phyloP scores from a whole-genome alignment of 148 eudicot species.

The Nyssa sinensis region DNA sequence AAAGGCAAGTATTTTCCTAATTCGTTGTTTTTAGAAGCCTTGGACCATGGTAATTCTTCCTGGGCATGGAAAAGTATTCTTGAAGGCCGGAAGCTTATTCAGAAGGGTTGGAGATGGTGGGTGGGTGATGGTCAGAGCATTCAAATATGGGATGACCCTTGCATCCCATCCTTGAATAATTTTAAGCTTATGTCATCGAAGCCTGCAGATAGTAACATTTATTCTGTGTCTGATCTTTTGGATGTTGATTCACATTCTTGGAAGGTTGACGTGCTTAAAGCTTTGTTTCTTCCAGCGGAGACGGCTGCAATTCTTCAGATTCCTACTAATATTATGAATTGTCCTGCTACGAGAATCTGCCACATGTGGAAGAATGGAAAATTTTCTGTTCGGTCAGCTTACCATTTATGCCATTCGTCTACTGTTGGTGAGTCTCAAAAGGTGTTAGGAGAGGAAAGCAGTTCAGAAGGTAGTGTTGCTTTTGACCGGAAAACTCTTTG shows the following conservation, averaged over 20 bases:
- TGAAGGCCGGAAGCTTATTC: not conserved
- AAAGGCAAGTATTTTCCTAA: too few species aligned
- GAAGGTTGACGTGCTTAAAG: not conserved
- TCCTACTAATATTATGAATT: not conserved
- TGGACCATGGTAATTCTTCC: too few species aligned
- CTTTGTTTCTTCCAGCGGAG: not conserved
- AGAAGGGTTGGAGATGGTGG: not conserved
- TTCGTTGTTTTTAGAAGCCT: too few species aligned
- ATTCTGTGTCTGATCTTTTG: not conserved
- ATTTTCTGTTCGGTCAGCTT: not conserved
- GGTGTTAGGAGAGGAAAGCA: too few species aligned
- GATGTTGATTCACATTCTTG: not conserved
- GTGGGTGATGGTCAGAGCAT: not conserved
- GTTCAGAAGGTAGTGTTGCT: too few species aligned
- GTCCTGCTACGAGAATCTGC: not conserved
- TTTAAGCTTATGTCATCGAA: too few species aligned
- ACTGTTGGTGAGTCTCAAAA: too few species aligned
- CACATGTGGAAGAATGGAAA: not conserved
- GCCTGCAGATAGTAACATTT: not conserved
- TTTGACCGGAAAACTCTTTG: too few species aligned
- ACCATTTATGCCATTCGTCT: too few species aligned
- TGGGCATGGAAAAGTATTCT: not conserved
- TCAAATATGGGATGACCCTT: not conserved
- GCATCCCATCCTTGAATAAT: not conserved
- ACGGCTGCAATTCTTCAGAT: not conserved